phyloP scores from a whole-genome alignment of 2,329 filamentous ascomycete species.

The Capronia coronata region DNA sequence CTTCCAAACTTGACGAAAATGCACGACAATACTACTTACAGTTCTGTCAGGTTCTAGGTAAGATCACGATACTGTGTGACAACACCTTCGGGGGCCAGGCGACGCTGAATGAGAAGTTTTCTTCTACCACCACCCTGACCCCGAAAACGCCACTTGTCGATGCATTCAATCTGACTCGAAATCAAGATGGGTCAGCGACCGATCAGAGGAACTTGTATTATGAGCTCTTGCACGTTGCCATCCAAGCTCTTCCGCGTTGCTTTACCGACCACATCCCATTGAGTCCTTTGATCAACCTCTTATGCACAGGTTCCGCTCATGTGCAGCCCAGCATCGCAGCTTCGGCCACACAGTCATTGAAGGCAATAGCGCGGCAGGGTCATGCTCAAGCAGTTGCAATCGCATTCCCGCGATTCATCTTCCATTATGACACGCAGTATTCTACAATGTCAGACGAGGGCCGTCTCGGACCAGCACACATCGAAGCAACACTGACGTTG shows the following conservation, averaged over 20 bases:
- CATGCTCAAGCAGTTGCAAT: constrained; percentile 94
- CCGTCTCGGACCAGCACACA: constrained; percentile 87
- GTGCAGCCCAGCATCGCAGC: constrained; percentile 86
- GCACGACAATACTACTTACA: constrained; percentile 78
- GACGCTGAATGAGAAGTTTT: constrained; percentile 90
- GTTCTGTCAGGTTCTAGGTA: constrained; percentile 91
- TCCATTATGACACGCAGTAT: constrained; percentile 96
- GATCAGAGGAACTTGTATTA: constrained; percentile 95
- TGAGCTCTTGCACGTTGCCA: constrained; percentile 87
- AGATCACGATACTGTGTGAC: constrained; percentile 93
- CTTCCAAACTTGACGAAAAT: constrained; percentile 61
- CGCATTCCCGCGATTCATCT: constrained; percentile 94
- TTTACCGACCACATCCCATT: constrained; percentile 85
- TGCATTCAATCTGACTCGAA: constrained; percentile 81
- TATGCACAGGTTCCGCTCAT: constrained; percentile 95
- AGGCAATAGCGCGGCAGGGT: constrained; percentile 87
- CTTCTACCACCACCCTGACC: constrained; percentile 50
- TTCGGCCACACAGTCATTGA: constrained; percentile 86
- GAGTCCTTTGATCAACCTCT: constrained; percentile 83
- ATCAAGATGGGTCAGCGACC: constrained; percentile 67
- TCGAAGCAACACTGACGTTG: constrained; percentile 84
- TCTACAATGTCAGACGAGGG: constrained; percentile 97
- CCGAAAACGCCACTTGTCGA: constrained; percentile 94
- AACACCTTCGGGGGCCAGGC: constrained; percentile 96
- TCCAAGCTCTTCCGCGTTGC: constrained; percentile 91